Evolutionary conservation across 345 rosid genomes (phyloP), one percentile per base, ranked within the genome.

Genomic region (Toxicodendron radicans): DNA sequence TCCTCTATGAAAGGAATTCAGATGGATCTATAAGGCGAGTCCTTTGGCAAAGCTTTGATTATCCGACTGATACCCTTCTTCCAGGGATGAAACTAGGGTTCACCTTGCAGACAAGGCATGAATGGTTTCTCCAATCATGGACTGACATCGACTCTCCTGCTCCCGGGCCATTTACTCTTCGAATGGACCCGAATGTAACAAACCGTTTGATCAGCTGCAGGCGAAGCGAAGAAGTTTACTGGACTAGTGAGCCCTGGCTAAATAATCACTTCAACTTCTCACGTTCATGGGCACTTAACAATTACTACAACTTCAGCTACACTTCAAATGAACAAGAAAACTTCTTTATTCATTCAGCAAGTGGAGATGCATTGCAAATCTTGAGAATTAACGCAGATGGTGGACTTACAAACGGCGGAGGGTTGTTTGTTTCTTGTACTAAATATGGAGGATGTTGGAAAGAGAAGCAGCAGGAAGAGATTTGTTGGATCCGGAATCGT

Each of bases 51-150:
- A 64, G 67, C 51, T 64, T 64, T 35, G 67, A 64, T 33, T n/a
- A n/a, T 64, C 69, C 69, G 10, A 65, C 56, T 45, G 56, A 71
- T 27, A 69, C 74, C 0, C 72, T 74, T 64, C 64, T 79, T 5
- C 86, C 89, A 7, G 86, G 89, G 16, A 85, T 83, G 89, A 85
- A 83, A 77, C 58, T 85, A 0, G 86, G 86, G 32, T 72, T 79
- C 16, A 76, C 71, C 58, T 63, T 58, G 30, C 73, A 72, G 72
- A 85, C 79, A 0, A 80, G 80, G 61, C 71, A 74, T 16, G 49
- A 7, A 20, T 27, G 74, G 66, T 21, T 71, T 45, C 58, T 60
- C 58, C 33, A 18, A 12, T 0, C 51, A 52, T 23, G 75, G 76
- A 20, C 73, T 66, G 7, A 49, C 74, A 12, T 82, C 72, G 20